Evolutionary conservation across 75 land plant genomes (phyloP).

Genomic region (Pinus taeda): DNA sequence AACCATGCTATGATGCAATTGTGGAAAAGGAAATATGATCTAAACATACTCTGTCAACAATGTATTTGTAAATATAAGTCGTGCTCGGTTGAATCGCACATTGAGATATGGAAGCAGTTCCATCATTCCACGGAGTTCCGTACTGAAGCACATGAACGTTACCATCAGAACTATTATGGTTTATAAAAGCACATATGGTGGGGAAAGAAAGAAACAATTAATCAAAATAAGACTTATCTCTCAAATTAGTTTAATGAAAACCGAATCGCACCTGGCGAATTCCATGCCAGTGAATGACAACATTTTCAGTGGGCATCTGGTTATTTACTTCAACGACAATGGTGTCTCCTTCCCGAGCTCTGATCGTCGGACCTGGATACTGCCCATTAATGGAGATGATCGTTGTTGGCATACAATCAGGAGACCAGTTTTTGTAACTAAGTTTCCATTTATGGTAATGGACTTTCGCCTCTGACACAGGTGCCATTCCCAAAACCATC

Average conservation of each 20-base stretch:
- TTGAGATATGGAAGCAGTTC: conserved; percentile 79
- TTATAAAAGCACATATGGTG: too few relatives aligned
- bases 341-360: conserved; percentile 69
- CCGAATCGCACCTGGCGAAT: conserved; percentile 57
- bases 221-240: too few relatives aligned
- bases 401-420: conserved; percentile 30
- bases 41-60: conserved; percentile 71
- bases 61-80: conserved; percentile 63
- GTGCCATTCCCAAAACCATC: background rate
- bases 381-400: conserved; percentile 51
- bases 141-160: too few relatives aligned
- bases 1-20: background rate
- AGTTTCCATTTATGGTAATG: conserved; percentile 42
- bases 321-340: conserved; percentile 66
- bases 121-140: conserved; percentile 50
- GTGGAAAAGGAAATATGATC: too few relatives aligned
- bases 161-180: too few relatives aligned
- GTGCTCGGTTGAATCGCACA: conserved; percentile 73
- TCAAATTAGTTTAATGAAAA: conserved; percentile 6
- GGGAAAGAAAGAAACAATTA: too few relatives aligned
- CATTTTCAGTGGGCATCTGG: conserved; percentile 52
- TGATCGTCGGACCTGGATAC: conserved; percentile 72
- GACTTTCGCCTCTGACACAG: conserved; percentile 19
- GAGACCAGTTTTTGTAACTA: conserved; percentile 25
- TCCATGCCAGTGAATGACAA: conserved; percentile 88